Conservation (phyloP, 176 grass and related monocot genomes). For the Saccharum officinarum region DNA sequence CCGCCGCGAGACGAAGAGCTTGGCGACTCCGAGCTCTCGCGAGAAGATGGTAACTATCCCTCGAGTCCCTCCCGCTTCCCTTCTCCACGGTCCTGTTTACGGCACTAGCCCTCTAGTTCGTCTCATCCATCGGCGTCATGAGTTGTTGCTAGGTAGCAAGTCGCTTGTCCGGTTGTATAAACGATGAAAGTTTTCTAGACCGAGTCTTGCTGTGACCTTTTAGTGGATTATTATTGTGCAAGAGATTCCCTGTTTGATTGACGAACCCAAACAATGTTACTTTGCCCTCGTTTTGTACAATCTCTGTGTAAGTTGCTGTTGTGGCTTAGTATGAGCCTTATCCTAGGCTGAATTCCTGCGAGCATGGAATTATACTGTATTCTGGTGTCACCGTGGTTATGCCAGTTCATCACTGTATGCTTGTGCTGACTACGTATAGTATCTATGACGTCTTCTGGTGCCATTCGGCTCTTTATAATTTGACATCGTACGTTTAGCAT, state of each 20-base stretch:
- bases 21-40: not conserved
- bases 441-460: not conserved
- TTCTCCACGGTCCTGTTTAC: not conserved
- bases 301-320: not conserved
- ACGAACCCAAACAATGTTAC: not conserved
- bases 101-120: not conserved
- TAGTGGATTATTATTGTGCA: too few relatives aligned
- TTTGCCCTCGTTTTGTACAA: not conserved
- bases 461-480: not conserved
- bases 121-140: not conserved
- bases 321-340: not conserved
- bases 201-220: not conserved
- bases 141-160: not conserved
- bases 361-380: not conserved
- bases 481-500: not conserved
- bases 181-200: not conserved
- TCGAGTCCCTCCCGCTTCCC: not conserved
- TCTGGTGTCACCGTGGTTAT: not conserved
- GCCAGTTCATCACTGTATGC: too few relatives aligned
- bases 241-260: not conserved
- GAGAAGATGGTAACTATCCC: constrained; percentile 39
- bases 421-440: too few relatives aligned
- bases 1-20: constrained; percentile 3
- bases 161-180: not conserved
- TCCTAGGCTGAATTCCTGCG: not conserved